These are phyloP conservation scores for Cardamine resedifolia DNA, from an alignment of 345 rosid species.

Conservation along the genomic window DNA sequence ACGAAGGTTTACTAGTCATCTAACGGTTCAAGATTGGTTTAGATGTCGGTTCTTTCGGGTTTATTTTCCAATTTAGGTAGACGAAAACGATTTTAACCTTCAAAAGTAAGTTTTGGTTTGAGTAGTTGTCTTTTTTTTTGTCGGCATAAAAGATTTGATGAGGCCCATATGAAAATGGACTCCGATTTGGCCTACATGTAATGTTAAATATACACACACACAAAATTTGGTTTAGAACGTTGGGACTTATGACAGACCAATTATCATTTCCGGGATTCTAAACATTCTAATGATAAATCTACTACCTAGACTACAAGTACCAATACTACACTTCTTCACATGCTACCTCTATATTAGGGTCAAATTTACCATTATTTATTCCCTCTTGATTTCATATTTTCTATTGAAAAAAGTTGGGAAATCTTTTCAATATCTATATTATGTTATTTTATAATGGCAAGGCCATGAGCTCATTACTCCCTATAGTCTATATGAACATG, in stretches of 20 bases:
- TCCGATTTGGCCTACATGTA: not conserved
- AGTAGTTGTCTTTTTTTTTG: not conserved
- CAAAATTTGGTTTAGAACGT: not conserved
- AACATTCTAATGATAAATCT: slow-evolving; percentile 19
- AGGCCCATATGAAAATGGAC: not conserved
- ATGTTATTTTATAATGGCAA: not conserved
- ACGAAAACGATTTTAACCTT: not conserved
- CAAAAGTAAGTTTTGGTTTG: not conserved
- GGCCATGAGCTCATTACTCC: slow-evolving; percentile 19
- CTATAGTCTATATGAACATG: slow-evolving; percentile 11
- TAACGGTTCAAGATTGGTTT: not conserved
- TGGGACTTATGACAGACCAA: not conserved
- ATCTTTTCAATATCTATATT: not conserved
- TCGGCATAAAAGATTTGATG: slow-evolving; percentile 5
- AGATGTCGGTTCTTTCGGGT: slow-evolving; percentile 4
- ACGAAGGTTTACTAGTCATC: not conserved
- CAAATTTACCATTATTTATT: slow-evolving; percentile 1
- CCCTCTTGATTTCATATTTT: not conserved
- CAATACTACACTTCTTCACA: slow-evolving; percentile 7
- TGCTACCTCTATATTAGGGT: slow-evolving; percentile 2
- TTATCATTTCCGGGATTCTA: not conserved
- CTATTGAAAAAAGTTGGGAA: not conserved
- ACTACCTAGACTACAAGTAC: not conserved
- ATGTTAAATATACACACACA: not conserved
- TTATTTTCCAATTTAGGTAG: not conserved